Conservation (phyloP, 208 protist species). For the Herpetomonas tarakana region DNA sequence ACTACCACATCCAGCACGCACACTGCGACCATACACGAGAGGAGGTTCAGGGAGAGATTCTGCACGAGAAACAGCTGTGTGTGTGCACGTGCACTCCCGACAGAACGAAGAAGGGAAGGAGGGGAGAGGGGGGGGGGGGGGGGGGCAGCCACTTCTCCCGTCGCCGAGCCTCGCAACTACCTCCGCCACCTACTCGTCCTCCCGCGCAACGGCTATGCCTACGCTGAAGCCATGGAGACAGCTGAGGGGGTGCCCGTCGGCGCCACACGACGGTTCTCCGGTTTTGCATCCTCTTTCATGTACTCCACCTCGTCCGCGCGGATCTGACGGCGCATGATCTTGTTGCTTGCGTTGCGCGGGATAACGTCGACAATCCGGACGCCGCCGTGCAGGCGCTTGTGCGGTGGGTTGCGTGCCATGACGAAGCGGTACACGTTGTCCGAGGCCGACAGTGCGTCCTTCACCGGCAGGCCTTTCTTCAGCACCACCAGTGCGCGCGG, state of each 20-base stretch:
- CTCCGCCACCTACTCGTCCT: too few species aligned
- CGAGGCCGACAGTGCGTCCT: conserved; percentile 34
- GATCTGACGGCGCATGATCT: conserved; percentile 75
- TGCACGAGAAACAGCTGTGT: background rate
- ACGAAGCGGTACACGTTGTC: conserved; percentile 48
- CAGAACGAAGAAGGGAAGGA: background rate
- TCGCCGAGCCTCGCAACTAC: too few species aligned
- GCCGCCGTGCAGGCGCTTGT: conserved; percentile 74
- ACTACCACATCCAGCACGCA: too few species aligned
- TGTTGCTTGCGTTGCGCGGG: conserved; percentile 68
- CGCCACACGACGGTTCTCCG: too few species aligned
- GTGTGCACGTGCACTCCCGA: too few species aligned
- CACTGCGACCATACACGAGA: too few species aligned
- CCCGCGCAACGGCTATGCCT: too few species aligned
- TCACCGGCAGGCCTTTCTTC: conserved; percentile 14
- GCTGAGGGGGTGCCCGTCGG: background rate
- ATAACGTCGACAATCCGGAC: conserved; percentile 67
- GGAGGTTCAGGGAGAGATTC: too few species aligned
- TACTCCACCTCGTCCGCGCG: conserved; percentile 31
- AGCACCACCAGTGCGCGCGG: conserved; percentile 73
- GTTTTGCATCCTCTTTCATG: conserved; percentile 26
- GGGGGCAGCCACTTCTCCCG: background rate
- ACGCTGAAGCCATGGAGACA: background rate
- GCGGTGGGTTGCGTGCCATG: conserved; percentile 33
- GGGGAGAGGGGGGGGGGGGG: background rate